These are phyloP conservation scores for Termitomyces sp. DNA, from an alignment of 768 basidiomycete species.

Conservation along the genomic window DNA sequence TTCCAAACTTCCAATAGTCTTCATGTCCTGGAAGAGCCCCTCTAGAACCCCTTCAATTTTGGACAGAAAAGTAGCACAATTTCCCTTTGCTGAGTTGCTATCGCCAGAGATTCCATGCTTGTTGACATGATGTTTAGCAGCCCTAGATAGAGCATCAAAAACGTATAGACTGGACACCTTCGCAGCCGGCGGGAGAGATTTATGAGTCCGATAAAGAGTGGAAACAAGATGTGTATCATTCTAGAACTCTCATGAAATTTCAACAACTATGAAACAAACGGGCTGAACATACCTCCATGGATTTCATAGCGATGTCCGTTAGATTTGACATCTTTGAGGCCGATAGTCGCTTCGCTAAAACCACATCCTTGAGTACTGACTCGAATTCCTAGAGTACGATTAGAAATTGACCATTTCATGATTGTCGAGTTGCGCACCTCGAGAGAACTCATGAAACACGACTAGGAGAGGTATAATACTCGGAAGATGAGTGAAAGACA, in stretches of 20 bases:
- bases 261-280: background rate
- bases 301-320: slow-evolving; percentile 71
- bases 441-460: slow-evolving; percentile 31
- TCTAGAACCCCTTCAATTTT: slow-evolving; percentile 91
- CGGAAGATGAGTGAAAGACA: slow-evolving; percentile 9
- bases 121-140: slow-evolving; percentile 60
- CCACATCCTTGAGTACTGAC: slow-evolving; percentile 71
- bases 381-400: slow-evolving; percentile 67
- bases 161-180: slow-evolving; percentile 90
- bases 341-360: slow-evolving; percentile 78
- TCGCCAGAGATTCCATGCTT: slow-evolving; percentile 61
- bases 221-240: slow-evolving; percentile 85
- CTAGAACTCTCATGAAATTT: slow-evolving; percentile 30
- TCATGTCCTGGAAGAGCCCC: slow-evolving; percentile 83
- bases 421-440: slow-evolving; percentile 26
- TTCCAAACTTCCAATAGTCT: slow-evolving; percentile 56
- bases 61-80: slow-evolving; percentile 76
- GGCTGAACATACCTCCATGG: slow-evolving; percentile 57
- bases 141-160: slow-evolving; percentile 89
- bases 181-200: slow-evolving; percentile 54
- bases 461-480: slow-evolving; percentile 8
- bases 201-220: slow-evolving; percentile 84
- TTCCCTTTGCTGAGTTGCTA: slow-evolving; percentile 51
- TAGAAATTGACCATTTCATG: background rate
- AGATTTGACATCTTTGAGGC: slow-evolving; percentile 78